Conservation (phyloP, 2,329 filamentous ascomycete genomes). For the Colletotrichum somersetense region DNA sequence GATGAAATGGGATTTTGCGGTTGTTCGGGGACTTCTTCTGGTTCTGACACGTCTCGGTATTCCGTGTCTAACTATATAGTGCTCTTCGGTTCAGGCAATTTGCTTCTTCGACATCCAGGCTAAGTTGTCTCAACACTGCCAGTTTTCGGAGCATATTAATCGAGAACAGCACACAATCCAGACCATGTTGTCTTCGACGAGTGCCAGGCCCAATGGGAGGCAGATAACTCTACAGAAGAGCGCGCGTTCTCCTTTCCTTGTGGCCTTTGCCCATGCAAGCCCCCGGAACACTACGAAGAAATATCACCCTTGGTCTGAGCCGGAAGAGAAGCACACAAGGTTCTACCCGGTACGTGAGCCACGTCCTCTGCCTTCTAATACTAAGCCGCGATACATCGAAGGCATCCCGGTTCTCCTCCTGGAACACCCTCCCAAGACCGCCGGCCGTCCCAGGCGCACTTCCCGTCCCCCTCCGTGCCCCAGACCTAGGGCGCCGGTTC, state of each 20-base stretch:
- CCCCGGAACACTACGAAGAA: neutral
- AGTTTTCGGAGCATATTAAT: neutral
- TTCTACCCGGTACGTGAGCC: too few species aligned
- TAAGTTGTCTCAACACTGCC: neutral
- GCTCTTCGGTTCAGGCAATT: too few species aligned
- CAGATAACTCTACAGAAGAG: neutral
- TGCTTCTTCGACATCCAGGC: neutral
- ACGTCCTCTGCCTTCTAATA: neutral
- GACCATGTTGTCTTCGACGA: neutral
- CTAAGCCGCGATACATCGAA: slow-evolving; percentile 1
- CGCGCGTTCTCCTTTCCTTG: too few species aligned
- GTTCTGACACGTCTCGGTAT: neutral
- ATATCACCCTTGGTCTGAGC: neutral
- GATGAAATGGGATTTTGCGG: neutral
- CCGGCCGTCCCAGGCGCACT: neutral
- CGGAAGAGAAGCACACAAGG: too few species aligned
- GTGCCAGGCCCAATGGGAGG: too few species aligned
- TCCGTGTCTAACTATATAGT: neutral
- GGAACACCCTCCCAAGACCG: neutral
- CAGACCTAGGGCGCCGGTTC: too few species aligned
- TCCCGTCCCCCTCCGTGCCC: neutral
- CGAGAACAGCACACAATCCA: neutral
- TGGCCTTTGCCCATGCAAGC: too few species aligned
- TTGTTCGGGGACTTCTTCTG: neutral
- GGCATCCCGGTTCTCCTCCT: neutral